Evolutionary conservation across 768 basidiomycete genomes (phyloP), one percentile per base, ranked within the genome.

Genomic region (Fistulinella prunicolor): DNA sequence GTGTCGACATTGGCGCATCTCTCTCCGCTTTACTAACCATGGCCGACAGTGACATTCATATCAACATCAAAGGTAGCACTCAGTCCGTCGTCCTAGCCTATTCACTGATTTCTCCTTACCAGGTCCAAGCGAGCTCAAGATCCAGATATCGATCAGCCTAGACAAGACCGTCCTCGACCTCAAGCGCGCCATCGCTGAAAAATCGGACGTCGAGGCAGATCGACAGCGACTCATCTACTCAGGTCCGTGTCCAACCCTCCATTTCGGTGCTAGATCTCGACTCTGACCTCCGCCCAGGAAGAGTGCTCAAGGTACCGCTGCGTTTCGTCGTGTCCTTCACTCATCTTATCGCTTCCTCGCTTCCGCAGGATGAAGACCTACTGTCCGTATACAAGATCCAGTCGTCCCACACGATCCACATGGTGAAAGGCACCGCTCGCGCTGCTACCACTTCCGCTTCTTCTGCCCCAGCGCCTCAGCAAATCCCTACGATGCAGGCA

Each of bases 91-190:
- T 17, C 12, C 2, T n/a, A n/a, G n/a, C n/a, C n/a, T 12, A 17
- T 3, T 6, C 7, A 0, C 20, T 14, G 26, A 28, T 38, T 1
- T 48, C 12, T 3, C 5, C 6, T 12, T 0, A 4, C 13, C 16
- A 89, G 90, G 94, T 7, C 92, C 94, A 1, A 89, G 80, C 62
- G 94, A 97, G 70, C 77, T 95, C 70, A 97, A 96, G 74, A 79
- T 98, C 28, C 82, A 91, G 63, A 85, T 98, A 50, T 75, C 81
- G 26, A 92, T 97, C 62, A 69, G 77, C 41, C 77, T 83, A 3
- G 83, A 86, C 66, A 92, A 94, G 74, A 87, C 86, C 1, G 94
- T 98, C 21, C 70, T 75, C 40, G 92, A 98, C 54, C 84, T 99
- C 63, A 99, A 99, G 76, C 78, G 84, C 51, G 83, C 84, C 26